A percentile compares a stretch with the other conserved stretches of the same genome.
Evolutionary conservation across 106 monocot genomes (phyloP).

Genomic region (Phalaenopsis equestris): DNA sequence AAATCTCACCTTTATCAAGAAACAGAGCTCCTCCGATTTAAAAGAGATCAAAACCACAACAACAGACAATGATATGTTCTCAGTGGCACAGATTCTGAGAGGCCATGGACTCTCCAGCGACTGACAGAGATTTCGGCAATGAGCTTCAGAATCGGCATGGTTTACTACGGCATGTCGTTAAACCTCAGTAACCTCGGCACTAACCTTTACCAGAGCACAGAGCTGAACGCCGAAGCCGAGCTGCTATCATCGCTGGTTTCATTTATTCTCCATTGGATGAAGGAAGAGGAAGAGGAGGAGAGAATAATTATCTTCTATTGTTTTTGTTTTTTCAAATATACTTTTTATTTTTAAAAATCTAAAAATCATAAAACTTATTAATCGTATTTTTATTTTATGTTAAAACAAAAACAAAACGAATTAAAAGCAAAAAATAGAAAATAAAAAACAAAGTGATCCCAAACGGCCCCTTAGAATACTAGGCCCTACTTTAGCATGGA

Average conservation of each 20-base stretch:
- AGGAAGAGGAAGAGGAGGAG: background rate
- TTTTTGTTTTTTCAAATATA: too few relatives aligned
- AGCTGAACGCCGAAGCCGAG: conserved; percentile 63
- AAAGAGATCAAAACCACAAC: conserved; percentile 16
- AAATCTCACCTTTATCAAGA: background rate
- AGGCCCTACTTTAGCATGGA: too few relatives aligned
- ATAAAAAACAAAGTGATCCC: too few relatives aligned
- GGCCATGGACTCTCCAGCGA: conserved; percentile 10
- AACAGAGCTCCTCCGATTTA: background rate
- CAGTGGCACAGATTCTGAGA: background rate
- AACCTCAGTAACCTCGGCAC: conserved; percentile 43
- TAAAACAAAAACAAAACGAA: too few relatives aligned
- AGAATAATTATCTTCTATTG: too few relatives aligned
- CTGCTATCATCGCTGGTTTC: conserved; percentile 44
- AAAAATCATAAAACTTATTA: too few relatives aligned
- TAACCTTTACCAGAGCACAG: conserved; percentile 60
- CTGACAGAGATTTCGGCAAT: background rate
- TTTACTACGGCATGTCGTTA: conserved; percentile 82
- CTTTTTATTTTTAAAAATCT: too few relatives aligned
- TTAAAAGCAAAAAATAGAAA: too few relatives aligned
- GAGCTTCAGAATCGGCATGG: conserved; percentile 34
- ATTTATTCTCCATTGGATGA: conserved; percentile 26
- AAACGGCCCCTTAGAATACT: too few relatives aligned
- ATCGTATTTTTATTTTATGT: too few relatives aligned
- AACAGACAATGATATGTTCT: background rate